Base-by-base conservation (phyloP, 441 rosid genomes). In the Bruguiera hainesii region DNA sequence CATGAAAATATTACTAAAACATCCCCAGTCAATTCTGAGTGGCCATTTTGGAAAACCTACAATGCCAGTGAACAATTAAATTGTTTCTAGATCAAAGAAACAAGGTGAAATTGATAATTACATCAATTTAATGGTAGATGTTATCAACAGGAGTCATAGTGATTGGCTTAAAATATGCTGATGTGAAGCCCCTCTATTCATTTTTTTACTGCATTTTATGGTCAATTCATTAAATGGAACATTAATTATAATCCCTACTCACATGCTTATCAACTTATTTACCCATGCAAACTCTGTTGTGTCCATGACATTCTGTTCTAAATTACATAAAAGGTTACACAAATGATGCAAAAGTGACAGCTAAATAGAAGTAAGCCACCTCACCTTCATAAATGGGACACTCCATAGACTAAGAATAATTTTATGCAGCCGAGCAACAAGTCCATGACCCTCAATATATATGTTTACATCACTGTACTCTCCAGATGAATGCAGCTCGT, bases 311-410 rank as follows among this genome's bases (percentile, higher is more conserved):
- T 55, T 3, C 16, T 29, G 23, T 65, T 58, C 65, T 35, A 50
- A 39, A 61, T 39, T 46, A 57, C 33, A 55, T 42, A 46, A 68
- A 19, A 58, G 1, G 60, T 25, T 61, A 30, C 61, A 53, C 56
- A 67, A n/a, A 63, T 20, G 58, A 64, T 23, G 65, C 26, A 39
- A 68, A 37, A 68, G 16, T 51, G 29, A 55, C 25, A 51, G 60
- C 53, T 15, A 15, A 1, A 57, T 48, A 68, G 46, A 73, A 65
- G 49, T 26, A 64, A 52, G n/a, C 57, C 11, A 6, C 35, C 81
- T 83, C 75, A 90, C 99, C 93, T 90, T 93, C 71, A 93, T 82
- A 84, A 96, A 96, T 64, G 99, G 91, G 53, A 81, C 71, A 78
- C 98, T 96, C 96, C 97, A 90, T 50, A 90, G 71, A 76, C 98